A percentile compares a stretch with the other conserved stretches of the same genome.
Conservation (phyloP, 768 basidiomycete species). For the Harrya chromipes region DNA sequence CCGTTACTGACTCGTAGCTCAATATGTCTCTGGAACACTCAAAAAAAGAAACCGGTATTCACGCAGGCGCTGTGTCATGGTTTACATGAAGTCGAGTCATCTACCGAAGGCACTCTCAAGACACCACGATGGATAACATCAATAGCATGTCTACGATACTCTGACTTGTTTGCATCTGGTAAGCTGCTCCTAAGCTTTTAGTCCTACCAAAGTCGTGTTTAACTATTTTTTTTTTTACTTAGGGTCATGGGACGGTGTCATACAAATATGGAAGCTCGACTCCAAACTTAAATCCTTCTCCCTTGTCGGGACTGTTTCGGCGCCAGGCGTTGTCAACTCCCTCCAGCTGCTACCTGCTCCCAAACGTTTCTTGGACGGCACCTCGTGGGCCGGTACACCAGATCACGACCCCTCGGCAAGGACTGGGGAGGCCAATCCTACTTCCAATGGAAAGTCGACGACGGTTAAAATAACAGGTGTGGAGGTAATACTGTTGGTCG, state of each 20-base stretch:
- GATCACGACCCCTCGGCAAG: background rate
- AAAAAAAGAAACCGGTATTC: constrained; percentile 94
- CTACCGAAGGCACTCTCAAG: constrained; percentile 69
- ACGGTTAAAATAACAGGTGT: constrained; percentile 29
- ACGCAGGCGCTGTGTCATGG: constrained; percentile 88
- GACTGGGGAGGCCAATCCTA: background rate
- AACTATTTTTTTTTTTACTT: background rate
- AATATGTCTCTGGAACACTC: constrained; percentile 88
- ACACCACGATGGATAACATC: constrained; percentile 92
- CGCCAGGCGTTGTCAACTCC: constrained; percentile 84
- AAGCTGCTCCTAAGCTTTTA: constrained; percentile 16
- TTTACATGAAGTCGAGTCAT: constrained; percentile 63
- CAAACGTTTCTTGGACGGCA: constrained; percentile 37
- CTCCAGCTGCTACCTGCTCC: constrained; percentile 71
- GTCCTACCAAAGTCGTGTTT: background rate
- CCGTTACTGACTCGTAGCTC: constrained; percentile 40
- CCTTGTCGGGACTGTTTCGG: constrained; percentile 58
- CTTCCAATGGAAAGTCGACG: constrained; percentile 8
- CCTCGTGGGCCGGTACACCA: constrained; percentile 37
- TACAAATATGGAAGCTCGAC: constrained; percentile 92
- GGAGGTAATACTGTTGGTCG: constrained; percentile 60
- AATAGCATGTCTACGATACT: constrained; percentile 78
- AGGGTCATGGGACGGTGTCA: constrained; percentile 93
- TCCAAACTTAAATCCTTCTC: constrained; percentile 74
- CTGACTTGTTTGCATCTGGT: constrained; percentile 91